Evolutionary conservation across 768 basidiomycete species (phyloP).

Genomic region (Gloeophyllum trabeum): DNA sequence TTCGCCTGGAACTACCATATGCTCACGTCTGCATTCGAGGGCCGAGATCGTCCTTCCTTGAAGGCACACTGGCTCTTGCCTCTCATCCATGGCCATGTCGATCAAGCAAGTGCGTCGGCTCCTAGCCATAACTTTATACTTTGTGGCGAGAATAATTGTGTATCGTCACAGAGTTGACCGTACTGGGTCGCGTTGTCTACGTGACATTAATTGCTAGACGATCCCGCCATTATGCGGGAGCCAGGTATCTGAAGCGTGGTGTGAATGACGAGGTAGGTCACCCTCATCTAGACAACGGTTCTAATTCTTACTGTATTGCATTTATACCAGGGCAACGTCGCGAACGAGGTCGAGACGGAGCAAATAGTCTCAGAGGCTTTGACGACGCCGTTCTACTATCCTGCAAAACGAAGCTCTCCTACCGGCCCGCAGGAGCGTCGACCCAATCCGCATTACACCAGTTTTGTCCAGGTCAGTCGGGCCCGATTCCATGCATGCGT

Average conservation of each 20-base stretch:
- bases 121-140: background rate
- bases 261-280: conserved; percentile 82
- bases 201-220: conserved; percentile 91
- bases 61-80: conserved; percentile 82
- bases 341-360: conserved; percentile 98
- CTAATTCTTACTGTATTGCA: no score
- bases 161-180: conserved; percentile 62
- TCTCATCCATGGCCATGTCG: conserved; percentile 90
- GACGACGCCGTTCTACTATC: conserved; percentile 83
- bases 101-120: conserved; percentile 84
- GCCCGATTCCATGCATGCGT: background rate
- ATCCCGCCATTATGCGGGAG: conserved; percentile 92
- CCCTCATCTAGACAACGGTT: background rate
- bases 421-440: conserved; percentile 27
- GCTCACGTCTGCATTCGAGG: conserved; percentile 55
- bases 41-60: conserved; percentile 23
- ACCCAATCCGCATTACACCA: conserved; percentile 83
- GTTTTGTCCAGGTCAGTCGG: conserved; percentile 72
- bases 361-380: conserved; percentile 90
- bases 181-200: conserved; percentile 83
- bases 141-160: no score
- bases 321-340: conserved; percentile 94
- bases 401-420: conserved; percentile 27
- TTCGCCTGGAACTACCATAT: conserved; percentile 96
- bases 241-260: conserved; percentile 87